Percentiles rank a stretch among this genome's conserved stretches.
Conservation (phyloP, 1,284 basidiomycete genomes). For the Omphalotus olearius region DNA sequence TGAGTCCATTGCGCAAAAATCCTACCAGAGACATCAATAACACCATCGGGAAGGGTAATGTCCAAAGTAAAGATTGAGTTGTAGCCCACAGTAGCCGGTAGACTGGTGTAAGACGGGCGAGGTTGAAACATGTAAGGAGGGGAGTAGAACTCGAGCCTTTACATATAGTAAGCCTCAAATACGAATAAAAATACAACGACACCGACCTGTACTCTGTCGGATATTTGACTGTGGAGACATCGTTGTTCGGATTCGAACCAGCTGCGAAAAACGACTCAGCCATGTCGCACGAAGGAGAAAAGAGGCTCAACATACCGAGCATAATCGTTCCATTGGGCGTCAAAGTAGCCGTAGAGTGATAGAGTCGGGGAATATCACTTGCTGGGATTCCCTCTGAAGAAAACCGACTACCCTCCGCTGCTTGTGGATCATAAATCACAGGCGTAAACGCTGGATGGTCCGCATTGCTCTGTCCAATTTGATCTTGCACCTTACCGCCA, state of each 20-base stretch:
- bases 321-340: conserved; percentile 25
- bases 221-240: conserved; percentile 50
- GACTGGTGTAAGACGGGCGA: conserved; percentile 43
- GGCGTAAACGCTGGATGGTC: conserved; percentile 36
- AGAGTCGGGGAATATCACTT: conserved; percentile 31
- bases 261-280: conserved; percentile 29
- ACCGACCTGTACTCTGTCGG: conserved; percentile 19
- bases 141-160: conserved; percentile 19
- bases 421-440: conserved; percentile 40
- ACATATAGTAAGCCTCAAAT: neutral
- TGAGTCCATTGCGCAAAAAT: conserved; percentile 5
- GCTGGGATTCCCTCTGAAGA: conserved; percentile 32
- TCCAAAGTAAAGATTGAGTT: conserved; percentile 14
- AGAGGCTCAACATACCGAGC: conserved; percentile 11
- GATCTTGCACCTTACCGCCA: conserved; percentile 26
- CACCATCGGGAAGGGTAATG: conserved; percentile 16
- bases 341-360: conserved; percentile 32
- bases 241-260: conserved; percentile 50
- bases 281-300: conserved; percentile 16
- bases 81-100: conserved; percentile 31
- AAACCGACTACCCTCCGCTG: conserved; percentile 36
- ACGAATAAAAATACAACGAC: neutral
- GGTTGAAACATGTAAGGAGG: conserved; percentile 23
- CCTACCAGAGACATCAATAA: conserved; percentile 8
- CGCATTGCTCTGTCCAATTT: conserved; percentile 35